Evolutionary conservation across 495 filamentous ascomycete genomes (phyloP), one percentile per base, ranked within the genome.

Genomic region (Sporormia fimetaria): DNA sequence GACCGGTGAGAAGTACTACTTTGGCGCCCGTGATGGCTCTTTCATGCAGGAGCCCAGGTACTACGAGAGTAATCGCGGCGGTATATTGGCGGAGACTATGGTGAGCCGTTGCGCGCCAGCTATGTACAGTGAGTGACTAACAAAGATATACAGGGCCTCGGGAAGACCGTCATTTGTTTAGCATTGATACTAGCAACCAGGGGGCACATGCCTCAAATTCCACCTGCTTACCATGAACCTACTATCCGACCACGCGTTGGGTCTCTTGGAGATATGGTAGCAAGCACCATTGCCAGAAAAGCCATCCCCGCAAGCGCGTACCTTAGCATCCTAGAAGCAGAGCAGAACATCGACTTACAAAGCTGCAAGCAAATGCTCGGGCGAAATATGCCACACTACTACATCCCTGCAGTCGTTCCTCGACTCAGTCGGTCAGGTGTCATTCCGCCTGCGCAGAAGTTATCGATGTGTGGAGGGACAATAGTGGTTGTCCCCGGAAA

Each of bases 101-200:
- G 74, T 57, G 57, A 67, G 66, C 21, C 8, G 15, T 4, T 20
- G 15, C 18, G 7, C 4, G 3, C 17, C 16, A 4, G 24, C 2
- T 11, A 17, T 6, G 1, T 37, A 17, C 6, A 8, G 22, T 25
- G 15, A 9, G 11, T 2, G 10, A 6, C 40, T 43, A 28, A 44
- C 31, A 8, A 10, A 23, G 6, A n/a, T n/a, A n/a, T n/a, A n/a
- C 18, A 49, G 45, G 74, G 74, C 8, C 69, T 75, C 4, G 87
- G 88, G 0, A 96, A 96, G 63, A 95, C 88, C 0, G 59, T 94
- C 20, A 92, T 96, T 7, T 85, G 81, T 41, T 64, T 96, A 12
- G 71, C 87, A 21, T 63, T 87, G 2, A 83, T 94, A 26, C 65
- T 92, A n/a, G 77, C 83, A 8, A 94, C 85, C 0, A 76, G 71